Base-by-base conservation (phyloP, 73 alveolate genomes). In the Paramecium sexaurelia region DNA sequence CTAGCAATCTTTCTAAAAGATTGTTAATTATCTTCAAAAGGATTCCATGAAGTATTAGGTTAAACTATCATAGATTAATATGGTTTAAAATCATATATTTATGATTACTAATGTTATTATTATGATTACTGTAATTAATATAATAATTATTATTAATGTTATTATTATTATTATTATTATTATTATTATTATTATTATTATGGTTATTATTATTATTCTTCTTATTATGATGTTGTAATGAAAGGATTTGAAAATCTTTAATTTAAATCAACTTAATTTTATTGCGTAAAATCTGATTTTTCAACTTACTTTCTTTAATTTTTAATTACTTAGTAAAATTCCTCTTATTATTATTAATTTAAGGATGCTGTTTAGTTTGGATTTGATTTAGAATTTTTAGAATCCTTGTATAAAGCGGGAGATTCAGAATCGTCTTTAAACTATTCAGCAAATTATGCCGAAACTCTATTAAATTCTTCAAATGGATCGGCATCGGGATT, bases 381-480 rank as follows among this genome's bases (percentile, higher is more conserved):
- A 27, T 61, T 61, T 61, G 5, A 32, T 20, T 61, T 24, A 26
- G 47, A 32, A 61, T 1, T 1, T 6, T 26, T 61, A 26, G 9
- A 11, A 61, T 61, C 43, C 26, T 61, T 61, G 7, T 15, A 19
- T 13, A 61, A 32, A 3, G 83, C 47, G 1, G 83, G 83, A 26
- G 41, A 61, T 29, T 61, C 83, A 26, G 83, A 26, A 61, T 61
- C 45, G 8, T 32, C 43, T 51, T 51, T 15, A 26, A 61, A 24
- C 17, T 32, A 41, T 29, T 11, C 83, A 24, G 83, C 83, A 29
- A 61, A 61, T 26, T 61, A 61, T 3, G 83, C 83, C 26, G 39
- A 61, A 11, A 32, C 83, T 61, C 43, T 61, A 32, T 61, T 61
- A 61, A 61, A 22, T 26, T 61, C 83, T 61, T 61, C 83, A 61